Evolutionary conservation across 73 alveolate species (phyloP), one percentile per base, ranked within the genome.

Genomic region (Paramecium sexaurelia): DNA sequence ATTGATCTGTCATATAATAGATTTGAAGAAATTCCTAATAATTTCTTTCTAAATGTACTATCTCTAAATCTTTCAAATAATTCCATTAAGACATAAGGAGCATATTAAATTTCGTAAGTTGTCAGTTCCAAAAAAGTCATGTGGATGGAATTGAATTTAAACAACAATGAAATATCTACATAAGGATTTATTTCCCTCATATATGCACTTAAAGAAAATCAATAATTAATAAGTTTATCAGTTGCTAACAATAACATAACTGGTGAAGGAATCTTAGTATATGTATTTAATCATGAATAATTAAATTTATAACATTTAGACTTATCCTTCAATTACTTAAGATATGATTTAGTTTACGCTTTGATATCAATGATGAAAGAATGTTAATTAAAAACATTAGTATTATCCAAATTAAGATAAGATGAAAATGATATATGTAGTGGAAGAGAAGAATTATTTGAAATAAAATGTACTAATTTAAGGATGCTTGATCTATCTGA

Each of bases 231-330:
- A 7, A 78, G 41, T 19, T 24, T 78, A 78, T 39, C 71, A 43
- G 90, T 78, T 22, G 73, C 75, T 11, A 39, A 78, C 17, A 78
- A 41, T n/a, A 45, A 78, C 10, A 39, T 78, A 10, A 39, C 20
- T 78, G 90, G 90, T 20, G 90, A 78, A 45, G 90, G 90, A 20
- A 78, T 78, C 17, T 24, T 78, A 6, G 90, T 78, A 0, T 78
- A 78, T 43, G 36, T 78, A 5, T 78, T 78, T 27, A 78, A 78
- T 78, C 90, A 78, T 43, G 90, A 78, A 78, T n/a, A 78, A 41
- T 45, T 78, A 13, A 78, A 24, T 39, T 22, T 78, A 20, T 10
- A 78, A 78, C 55, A 40, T n/a, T 45, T 78, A 41, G 90, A 78
- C 41, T 24, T 78, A 0, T 78, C 90, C 6, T 41, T 6, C 19